Evolutionary conservation across 2,329 filamentous ascomycete species (phyloP), one percentile per base, ranked within the genome.

Genomic region (Aspergillus aculeatus): DNA sequence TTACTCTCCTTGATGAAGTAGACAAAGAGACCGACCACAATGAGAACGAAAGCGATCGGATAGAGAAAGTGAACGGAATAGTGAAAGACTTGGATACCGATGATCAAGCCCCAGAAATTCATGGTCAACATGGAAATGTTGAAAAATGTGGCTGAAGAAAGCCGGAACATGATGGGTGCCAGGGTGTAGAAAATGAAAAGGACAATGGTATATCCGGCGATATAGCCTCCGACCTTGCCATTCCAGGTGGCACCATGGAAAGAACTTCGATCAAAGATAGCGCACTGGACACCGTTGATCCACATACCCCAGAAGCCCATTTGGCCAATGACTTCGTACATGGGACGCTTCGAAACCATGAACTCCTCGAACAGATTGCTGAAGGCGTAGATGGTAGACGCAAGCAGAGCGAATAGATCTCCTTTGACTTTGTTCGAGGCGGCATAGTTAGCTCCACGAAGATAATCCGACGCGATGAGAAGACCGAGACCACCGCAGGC

Each of bases 41-140:
- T 98, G 66, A 93, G 82, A 9, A 96, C 91, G 75, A 98, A 98
- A n/a, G 95, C 93, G 72, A 97, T 90, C 5, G 94, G 94, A 78
- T 98, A 98, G 77, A 97, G 83, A 82, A 86, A 96, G 78, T 96
- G 90, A 58, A 98, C 86, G 38, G 77, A 77, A 67, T 89, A 85
- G 47, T 89, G 86, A 71, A 98, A 96, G 52, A 97, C 90, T 72
- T 88, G 84, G 66, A 96, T 86, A 52, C 94, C 95, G 68, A 98
- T 94, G 66, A 96, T 89, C 63, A 96, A 89, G 66, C 92, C 92
- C 94, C 95, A 98, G 80, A 98, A 98, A 78, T 96, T 96, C 67
- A 87, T 91, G 2, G 95, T 98, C 60, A 98, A 82, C 64, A 98
- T 81, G 6, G 90, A 93, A 70, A 98, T 96, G 77, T 98, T 96